Evolutionary conservation across 768 basidiomycete genomes (phyloP).

Genomic region (Artomyces pyxidatus): DNA sequence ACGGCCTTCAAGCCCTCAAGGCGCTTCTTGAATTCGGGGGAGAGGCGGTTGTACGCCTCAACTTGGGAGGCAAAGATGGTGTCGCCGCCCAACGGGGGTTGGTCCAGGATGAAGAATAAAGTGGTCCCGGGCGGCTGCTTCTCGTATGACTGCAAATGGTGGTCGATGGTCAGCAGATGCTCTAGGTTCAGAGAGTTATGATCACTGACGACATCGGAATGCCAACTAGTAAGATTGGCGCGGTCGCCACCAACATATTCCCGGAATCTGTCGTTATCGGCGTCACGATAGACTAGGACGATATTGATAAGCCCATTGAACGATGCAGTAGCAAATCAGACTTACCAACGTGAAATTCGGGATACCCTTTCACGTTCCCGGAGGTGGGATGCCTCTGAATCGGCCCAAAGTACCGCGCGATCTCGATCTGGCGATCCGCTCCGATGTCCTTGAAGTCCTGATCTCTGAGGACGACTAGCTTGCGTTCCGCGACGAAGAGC

Average conservation of each 20-base stretch:
- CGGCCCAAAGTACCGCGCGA: slow-evolving; percentile 28
- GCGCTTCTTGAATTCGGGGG: slow-evolving; percentile 46
- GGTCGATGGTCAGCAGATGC: neutral
- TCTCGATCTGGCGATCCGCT: slow-evolving; percentile 44
- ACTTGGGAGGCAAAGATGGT: slow-evolving; percentile 28
- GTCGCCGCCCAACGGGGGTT: slow-evolving; percentile 38
- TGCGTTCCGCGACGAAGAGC: slow-evolving; percentile 39
- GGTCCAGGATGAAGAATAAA: slow-evolving; percentile 49
- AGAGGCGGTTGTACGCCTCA: slow-evolving; percentile 53
- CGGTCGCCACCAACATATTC: slow-evolving; percentile 37
- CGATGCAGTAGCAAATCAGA: too few relatives aligned
- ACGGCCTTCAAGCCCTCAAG: slow-evolving; percentile 50
- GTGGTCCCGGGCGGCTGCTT: slow-evolving; percentile 54
- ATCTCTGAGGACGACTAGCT: slow-evolving; percentile 48
- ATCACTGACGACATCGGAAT: slow-evolving; percentile 45
- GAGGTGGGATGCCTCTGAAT: slow-evolving; percentile 29
- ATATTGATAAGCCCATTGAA: too few relatives aligned
- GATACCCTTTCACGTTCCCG: slow-evolving; percentile 45
- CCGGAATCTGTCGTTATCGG: slow-evolving; percentile 32
- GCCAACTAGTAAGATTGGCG: slow-evolving; percentile 38
- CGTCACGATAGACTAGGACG: slow-evolving; percentile 39
- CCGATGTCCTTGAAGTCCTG: slow-evolving; percentile 56
- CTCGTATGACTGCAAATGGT: slow-evolving; percentile 41
- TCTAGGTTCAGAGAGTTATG: neutral
- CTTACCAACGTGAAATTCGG: slow-evolving; percentile 49